Conservation (phyloP, 495 filamentous ascomycete genomes). For the Neurospora discreta region DNA sequence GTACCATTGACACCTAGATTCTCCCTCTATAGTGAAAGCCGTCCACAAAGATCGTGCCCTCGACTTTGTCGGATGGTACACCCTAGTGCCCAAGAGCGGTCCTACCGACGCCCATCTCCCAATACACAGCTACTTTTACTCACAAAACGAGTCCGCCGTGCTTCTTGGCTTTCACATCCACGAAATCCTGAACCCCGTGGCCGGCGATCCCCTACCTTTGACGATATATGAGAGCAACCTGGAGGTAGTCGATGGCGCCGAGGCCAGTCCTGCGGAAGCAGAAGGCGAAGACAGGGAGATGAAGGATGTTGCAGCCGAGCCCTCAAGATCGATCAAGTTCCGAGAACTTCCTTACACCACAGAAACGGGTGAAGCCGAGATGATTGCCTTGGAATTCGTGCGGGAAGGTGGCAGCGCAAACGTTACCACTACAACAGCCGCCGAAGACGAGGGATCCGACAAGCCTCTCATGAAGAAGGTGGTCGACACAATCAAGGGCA, state of each 20-base stretch:
- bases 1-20: background rate
- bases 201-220: slow-evolving; percentile 73
- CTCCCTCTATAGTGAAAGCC: slow-evolving; percentile 56
- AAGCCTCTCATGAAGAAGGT: slow-evolving; percentile 20
- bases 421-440: slow-evolving; percentile 41
- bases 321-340: slow-evolving; percentile 54
- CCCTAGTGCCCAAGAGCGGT: slow-evolving; percentile 61
- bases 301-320: slow-evolving; percentile 54
- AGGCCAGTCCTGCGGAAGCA: slow-evolving; percentile 25
- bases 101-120: slow-evolving; percentile 56
- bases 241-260: slow-evolving; percentile 45
- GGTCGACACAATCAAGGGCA: slow-evolving; percentile 32
- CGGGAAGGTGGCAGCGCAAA: slow-evolving; percentile 64
- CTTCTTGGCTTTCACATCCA: slow-evolving; percentile 75
- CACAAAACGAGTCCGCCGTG: slow-evolving; percentile 76
- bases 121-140: slow-evolving; percentile 65
- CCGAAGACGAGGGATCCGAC: slow-evolving; percentile 22
- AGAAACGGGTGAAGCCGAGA: slow-evolving; percentile 91
- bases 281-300: slow-evolving; percentile 54
- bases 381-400: slow-evolving; percentile 91
- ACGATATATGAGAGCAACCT: slow-evolving; percentile 82
- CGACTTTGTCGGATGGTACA: slow-evolving; percentile 93
- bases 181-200: slow-evolving; percentile 38
- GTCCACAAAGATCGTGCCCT: slow-evolving; percentile 76
- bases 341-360: slow-evolving; percentile 74